Evolutionary conservation across 2,329 filamentous ascomycete species (phyloP), one percentile per base, ranked within the genome.

Genomic region (Beauveria scarabaeidicola): DNA sequence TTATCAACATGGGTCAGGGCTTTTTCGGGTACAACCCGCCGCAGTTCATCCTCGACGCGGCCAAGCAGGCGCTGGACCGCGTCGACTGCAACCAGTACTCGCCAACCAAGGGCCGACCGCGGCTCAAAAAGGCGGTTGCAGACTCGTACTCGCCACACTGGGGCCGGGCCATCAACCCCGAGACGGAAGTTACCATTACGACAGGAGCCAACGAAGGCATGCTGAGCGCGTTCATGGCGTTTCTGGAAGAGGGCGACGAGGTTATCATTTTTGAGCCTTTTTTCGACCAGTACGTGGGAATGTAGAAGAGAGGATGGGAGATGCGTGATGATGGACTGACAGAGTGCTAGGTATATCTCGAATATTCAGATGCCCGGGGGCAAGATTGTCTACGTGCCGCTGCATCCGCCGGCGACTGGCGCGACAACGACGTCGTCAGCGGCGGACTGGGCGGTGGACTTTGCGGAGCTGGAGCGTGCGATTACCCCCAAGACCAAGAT

Each of bases 1-100:
- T 87, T 64, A 79, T 86, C 62, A 87, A 87, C 63, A 79, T 84
- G 76, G 81, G 81, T 46, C 80, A 83, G 69, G 81, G 81, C 60
- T 89, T 90, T 79, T 92, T 91, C 66, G 93, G 93, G 61, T 97
- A 97, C 74, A 97, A 97, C 70, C 93, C 93, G 60, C 93, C 93
- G 8, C 75, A 87, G 40, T 97, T 96, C 73, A 91, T 97, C 64
- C 79, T 97, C 64, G 83, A 96, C 67, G 94, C 94, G 46, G 94
- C 94, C 55, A 97, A 96, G 75, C 79, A 87, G 43, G 92, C 93
- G 43, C 82, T 99, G 55, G 88, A 96, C 69, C 83, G 85, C 55
- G 93, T 99, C 23, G 94, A 97, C 66, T 97, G 93, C 81, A 99
- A 99, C 74, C 94, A 99, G 79, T 99, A 99, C 80, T 93, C 91